Conservation (phyloP, 495 filamentous ascomycete genomes). For the Penicillium fimorum region DNA sequence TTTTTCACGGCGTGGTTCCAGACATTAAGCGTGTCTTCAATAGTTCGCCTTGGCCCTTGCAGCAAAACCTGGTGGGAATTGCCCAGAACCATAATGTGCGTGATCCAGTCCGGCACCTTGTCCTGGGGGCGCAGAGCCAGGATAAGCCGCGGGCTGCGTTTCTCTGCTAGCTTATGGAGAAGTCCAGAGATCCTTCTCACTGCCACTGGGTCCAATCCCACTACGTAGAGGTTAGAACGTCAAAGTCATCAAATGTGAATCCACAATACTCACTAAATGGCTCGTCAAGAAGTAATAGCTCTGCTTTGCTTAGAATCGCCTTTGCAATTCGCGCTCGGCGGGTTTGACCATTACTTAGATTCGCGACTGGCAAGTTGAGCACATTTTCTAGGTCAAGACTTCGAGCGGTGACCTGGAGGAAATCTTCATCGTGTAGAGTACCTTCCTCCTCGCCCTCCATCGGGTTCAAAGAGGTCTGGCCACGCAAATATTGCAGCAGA, state of each 20-base stretch:
- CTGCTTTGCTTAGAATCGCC: slow-evolving; percentile 73
- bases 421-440: slow-evolving; percentile 37
- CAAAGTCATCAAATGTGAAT: neutral
- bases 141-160: slow-evolving; percentile 66
- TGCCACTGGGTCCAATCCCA: slow-evolving; percentile 89
- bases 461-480: slow-evolving; percentile 75
- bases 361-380: slow-evolving; percentile 75
- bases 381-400: slow-evolving; percentile 65
- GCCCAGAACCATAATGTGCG: slow-evolving; percentile 68
- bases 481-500: slow-evolving; percentile 71
- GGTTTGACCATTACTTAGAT: slow-evolving; percentile 90
- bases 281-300: slow-evolving; percentile 85
- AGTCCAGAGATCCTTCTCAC: slow-evolving; percentile 65
- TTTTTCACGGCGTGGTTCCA: slow-evolving; percentile 24
- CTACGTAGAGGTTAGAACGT: slow-evolving; percentile 24
- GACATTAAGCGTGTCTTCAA: slow-evolving; percentile 21
- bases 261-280: slow-evolving; percentile 68
- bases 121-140: slow-evolving; percentile 82
- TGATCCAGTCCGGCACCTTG: slow-evolving; percentile 84
- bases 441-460: slow-evolving; percentile 52
- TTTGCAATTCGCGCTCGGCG: slow-evolving; percentile 83
- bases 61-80: slow-evolving; percentile 56
- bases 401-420: slow-evolving; percentile 58
- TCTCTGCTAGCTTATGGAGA: slow-evolving; percentile 61
- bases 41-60: slow-evolving; percentile 26